Percentiles rank a stretch among this genome's conserved stretches.
phyloP scores from a whole-genome alignment of 176 grass and related monocot genomes.

The Tillandsia leiboldiana region DNA sequence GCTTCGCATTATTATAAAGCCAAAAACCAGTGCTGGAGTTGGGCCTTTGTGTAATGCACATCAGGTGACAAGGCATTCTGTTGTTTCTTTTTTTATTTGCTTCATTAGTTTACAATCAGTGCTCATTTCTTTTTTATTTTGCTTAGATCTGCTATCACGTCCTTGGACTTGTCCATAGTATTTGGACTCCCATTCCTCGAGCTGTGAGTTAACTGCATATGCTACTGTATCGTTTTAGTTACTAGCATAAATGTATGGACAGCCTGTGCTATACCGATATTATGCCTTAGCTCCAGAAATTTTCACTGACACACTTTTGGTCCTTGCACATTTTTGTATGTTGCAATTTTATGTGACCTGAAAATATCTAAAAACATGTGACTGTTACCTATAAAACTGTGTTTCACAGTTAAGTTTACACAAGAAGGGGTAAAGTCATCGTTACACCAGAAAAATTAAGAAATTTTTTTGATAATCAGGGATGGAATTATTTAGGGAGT shows the following conservation, averaged over 20 bases:
- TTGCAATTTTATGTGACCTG: not conserved
- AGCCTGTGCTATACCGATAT: no score
- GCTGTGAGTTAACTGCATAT: conserved; percentile 55
- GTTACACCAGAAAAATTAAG: no score
- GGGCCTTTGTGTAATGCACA: conserved; percentile 79
- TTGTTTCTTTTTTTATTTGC: conserved; percentile 18
- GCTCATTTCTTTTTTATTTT: conserved; percentile 19
- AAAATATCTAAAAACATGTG: no score
- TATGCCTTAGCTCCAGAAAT: no score
- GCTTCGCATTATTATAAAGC: conserved; percentile 87
- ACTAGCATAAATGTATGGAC: no score
- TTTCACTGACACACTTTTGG: no score
- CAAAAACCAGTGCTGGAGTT: conserved; percentile 76
- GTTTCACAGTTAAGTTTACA: no score
- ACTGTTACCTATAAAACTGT: no score
- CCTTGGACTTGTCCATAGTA: conserved; percentile 96
- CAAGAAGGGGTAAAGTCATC: no score
- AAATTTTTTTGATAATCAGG: no score
- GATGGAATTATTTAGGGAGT: no score
- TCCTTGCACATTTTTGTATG: not conserved
- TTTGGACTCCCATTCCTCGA: conserved; percentile 94
- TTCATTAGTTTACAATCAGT: conserved; percentile 20
- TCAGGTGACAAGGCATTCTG: conserved; percentile 43
- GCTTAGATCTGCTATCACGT: conserved; percentile 95
- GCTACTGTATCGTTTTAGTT: no score